Evolutionary conservation across 177 flowering plant species (phyloP).

Genomic region (Vitis hybrid): DNA sequence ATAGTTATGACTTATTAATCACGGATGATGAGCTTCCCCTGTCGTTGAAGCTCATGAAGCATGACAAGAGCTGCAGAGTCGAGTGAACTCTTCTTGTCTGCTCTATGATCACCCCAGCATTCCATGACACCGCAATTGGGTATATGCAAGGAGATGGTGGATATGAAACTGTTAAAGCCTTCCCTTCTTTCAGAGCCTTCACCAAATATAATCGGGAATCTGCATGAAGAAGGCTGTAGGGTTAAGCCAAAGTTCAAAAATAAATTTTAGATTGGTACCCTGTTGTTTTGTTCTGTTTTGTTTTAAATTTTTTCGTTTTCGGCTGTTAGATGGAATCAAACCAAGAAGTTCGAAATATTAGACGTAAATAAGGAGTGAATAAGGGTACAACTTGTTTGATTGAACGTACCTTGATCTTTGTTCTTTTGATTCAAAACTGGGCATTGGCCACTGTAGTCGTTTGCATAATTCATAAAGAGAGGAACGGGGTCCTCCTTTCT

Average conservation of each 20-base stretch:
- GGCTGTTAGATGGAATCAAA: background rate
- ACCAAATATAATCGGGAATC: constrained; percentile 41
- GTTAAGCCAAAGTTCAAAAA: background rate
- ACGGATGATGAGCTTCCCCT: constrained; percentile 40
- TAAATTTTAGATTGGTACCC: background rate
- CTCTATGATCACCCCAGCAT: constrained; percentile 54
- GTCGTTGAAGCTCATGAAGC: constrained; percentile 59
- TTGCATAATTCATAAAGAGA: constrained; percentile 63
- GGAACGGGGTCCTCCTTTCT: constrained; percentile 83
- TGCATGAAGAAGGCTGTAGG: constrained; percentile 14
- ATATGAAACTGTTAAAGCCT: constrained; percentile 47
- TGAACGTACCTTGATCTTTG: constrained; percentile 51
- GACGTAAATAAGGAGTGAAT: background rate
- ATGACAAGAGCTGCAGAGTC: constrained; percentile 79
- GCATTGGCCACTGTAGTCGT: constrained; percentile 73
- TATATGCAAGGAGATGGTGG: constrained; percentile 52
- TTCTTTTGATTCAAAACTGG: constrained; percentile 53
- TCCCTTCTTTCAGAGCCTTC: constrained; percentile 44
- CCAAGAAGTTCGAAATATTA: background rate
- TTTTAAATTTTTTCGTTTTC: too few relatives aligned
- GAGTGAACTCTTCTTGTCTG: constrained; percentile 79
- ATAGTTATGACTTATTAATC: background rate
- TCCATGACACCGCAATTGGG: constrained; percentile 54
- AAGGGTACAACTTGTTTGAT: background rate
- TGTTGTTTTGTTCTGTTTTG: background rate